Evolutionary conservation across 177 flowering plant species (phyloP).

Genomic region (Tripterygium wilfordii): DNA sequence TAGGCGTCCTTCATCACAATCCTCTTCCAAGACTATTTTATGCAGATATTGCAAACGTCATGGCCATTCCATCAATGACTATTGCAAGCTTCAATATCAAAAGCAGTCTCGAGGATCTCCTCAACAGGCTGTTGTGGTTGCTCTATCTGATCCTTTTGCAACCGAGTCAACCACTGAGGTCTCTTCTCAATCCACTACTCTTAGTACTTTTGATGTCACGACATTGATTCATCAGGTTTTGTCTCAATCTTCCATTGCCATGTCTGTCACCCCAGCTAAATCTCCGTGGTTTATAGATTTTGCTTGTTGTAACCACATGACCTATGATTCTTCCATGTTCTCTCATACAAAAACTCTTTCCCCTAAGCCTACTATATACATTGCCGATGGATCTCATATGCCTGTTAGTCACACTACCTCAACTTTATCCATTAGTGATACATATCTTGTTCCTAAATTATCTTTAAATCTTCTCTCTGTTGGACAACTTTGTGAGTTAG

Average conservation of each 20-base stretch:
- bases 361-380: neutral
- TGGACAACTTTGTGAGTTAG: slow-evolving; percentile 10
- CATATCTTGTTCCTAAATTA: slow-evolving; percentile 1
- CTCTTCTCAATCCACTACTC: neutral
- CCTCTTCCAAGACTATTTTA: neutral
- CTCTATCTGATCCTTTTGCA: too few relatives aligned
- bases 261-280: neutral
- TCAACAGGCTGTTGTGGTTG: neutral
- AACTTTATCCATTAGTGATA: neutral
- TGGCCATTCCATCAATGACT: neutral
- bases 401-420: neutral
- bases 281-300: neutral
- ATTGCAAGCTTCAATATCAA: neutral
- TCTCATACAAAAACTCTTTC: neutral
- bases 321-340: neutral
- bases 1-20: neutral
- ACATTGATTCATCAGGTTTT: neutral
- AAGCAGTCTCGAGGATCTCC: neutral
- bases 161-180: too few relatives aligned
- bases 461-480: slow-evolving; percentile 11
- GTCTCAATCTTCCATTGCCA: neutral
- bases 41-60: neutral
- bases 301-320: slow-evolving; percentile 2
- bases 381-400: slow-evolving; percentile 5
- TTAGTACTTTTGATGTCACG: neutral